A percentile compares a stretch with the other conserved stretches of the same genome.
Conservation (phyloP, 257 asterid genomes). For the Penstemon barbatus region DNA sequence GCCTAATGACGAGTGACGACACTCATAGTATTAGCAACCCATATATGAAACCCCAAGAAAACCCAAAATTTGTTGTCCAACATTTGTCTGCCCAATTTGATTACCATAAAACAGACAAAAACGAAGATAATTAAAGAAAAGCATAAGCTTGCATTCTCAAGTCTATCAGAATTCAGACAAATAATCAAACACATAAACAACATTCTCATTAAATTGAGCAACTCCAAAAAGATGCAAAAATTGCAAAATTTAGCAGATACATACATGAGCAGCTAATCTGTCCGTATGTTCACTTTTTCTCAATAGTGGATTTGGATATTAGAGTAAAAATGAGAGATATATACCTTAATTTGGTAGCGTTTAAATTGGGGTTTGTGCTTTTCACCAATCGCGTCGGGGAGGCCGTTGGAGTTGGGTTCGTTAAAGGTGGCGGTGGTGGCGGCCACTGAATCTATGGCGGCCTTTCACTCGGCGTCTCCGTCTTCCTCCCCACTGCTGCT, state of each 20-base stretch:
- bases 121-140: neutral
- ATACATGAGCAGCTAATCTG: neutral
- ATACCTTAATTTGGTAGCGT: conserved; percentile 81
- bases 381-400: conserved; percentile 32
- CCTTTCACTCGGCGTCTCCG: conserved; percentile 81
- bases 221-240: neutral
- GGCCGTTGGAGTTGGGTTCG: conserved; percentile 14
- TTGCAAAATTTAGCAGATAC: conserved; percentile 9
- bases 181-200: conserved; percentile 16
- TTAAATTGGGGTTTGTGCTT: conserved; percentile 47
- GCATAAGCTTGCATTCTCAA: neutral
- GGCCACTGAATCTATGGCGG: conserved; percentile 75
- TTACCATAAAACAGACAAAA: neutral
- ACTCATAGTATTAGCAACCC: neutral
- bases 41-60: neutral
- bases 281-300: no score
- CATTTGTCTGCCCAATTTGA: neutral
- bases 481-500: conserved; percentile 83
- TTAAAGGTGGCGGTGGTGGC: conserved; percentile 30
- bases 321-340: neutral
- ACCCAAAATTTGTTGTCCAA: neutral
- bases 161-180: conserved; percentile 9
- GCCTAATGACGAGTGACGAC: neutral
- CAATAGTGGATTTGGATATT: neutral
- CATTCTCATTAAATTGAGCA: neutral